Conservation (phyloP, 306 rosid species). For the Betula pendula region DNA sequence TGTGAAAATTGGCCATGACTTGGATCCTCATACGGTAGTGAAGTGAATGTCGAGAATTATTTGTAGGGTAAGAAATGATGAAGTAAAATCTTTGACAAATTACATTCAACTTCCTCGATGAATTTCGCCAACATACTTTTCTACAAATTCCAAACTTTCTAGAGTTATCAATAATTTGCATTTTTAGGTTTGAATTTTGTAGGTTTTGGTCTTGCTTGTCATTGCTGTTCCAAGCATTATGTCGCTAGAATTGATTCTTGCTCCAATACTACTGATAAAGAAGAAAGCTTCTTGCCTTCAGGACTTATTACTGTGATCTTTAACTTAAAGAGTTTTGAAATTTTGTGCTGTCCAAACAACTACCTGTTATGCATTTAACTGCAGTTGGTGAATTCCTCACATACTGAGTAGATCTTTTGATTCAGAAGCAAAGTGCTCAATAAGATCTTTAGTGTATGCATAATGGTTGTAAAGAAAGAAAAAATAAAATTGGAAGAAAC, state of each 20-base stretch:
- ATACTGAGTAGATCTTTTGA: no score
- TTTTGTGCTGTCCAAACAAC: no score
- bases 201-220: not conserved
- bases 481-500: no score
- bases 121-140: not conserved
- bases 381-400: no score
- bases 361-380: no score
- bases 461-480: no score
- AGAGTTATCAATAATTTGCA: not conserved
- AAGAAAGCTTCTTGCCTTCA: no score
- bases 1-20: not conserved
- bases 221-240: not conserved
- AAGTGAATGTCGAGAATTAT: not conserved
- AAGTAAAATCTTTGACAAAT: not conserved
- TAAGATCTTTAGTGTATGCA: no score
- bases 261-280: no score
- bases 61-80: not conserved
- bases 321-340: no score
- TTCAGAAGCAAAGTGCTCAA: no score
- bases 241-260: not conserved
- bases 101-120: not conserved
- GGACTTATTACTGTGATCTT: no score
- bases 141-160: not conserved
- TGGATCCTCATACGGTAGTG: not conserved
- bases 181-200: not conserved